Evolutionary conservation across 805 yeast genomes (phyloP).

Genomic region (Teunomyces cretensis): DNA sequence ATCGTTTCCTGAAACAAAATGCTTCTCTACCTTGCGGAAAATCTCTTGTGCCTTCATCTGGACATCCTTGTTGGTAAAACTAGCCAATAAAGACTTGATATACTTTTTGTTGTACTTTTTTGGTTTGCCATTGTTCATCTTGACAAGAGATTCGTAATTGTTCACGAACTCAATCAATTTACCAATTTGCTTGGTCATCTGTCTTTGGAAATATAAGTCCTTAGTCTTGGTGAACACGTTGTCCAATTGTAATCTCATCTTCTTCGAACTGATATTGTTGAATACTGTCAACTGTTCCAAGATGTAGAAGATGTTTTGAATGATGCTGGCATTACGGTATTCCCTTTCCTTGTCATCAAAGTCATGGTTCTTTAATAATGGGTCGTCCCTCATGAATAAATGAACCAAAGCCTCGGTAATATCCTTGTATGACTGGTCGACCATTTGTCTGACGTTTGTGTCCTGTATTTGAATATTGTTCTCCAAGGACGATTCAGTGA

Average conservation of each 20-base stretch:
- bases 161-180: conserved; percentile 64
- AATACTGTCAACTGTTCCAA: conserved; percentile 31
- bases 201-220: conserved; percentile 32
- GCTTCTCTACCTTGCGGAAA: conserved; percentile 54
- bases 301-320: conserved; percentile 40
- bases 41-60: conserved; percentile 53
- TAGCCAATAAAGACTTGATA: conserved; percentile 54
- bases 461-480: conserved; percentile 16
- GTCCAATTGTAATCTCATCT: conserved; percentile 24
- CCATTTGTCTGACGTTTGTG: conserved; percentile 20
- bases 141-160: conserved; percentile 55
- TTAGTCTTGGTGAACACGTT: conserved; percentile 28
- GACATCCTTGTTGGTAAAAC: conserved; percentile 61
- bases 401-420: conserved; percentile 34
- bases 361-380: conserved; percentile 41
- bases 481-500: conserved; percentile 35
- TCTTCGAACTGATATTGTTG: conserved; percentile 21
- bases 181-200: conserved; percentile 54
- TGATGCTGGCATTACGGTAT: conserved; percentile 37
- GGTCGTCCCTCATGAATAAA: conserved; percentile 41
- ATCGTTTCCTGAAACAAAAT: conserved; percentile 43
- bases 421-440: conserved; percentile 30
- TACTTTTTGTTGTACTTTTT: conserved; percentile 64
- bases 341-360: conserved; percentile 45
- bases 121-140: conserved; percentile 52